These are phyloP conservation scores for Colletotrichum sp. DNA, from an alignment of 2,329 filamentous ascomycete species.

Conservation along the genomic window DNA sequence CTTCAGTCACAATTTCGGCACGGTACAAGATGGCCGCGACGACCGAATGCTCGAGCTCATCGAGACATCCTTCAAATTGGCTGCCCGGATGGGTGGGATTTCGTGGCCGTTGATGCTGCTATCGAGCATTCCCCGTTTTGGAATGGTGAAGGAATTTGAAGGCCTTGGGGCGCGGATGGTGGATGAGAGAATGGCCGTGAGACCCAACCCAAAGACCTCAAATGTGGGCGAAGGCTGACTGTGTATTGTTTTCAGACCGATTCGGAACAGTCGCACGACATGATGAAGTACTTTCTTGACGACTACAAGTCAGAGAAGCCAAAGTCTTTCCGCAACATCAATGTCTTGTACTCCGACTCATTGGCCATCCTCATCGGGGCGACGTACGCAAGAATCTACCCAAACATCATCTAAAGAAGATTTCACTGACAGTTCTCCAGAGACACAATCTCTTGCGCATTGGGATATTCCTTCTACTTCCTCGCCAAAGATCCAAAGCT, in stretches of 20 bases:
- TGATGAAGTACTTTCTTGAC: constrained; percentile 27
- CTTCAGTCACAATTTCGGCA: constrained; percentile 27
- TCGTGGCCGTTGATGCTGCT: constrained; percentile 25
- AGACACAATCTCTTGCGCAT: constrained; percentile 22
- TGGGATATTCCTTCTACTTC: constrained; percentile 21
- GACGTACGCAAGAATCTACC: constrained; percentile 5
- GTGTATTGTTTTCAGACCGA: background rate
- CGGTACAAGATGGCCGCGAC: constrained; percentile 26
- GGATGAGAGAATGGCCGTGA: constrained; percentile 24
- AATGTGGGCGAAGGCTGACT: background rate
- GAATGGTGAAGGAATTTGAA: constrained; percentile 36
- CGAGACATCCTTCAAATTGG: constrained; percentile 22
- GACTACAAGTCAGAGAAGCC: constrained; percentile 27
- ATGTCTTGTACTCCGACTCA: constrained; percentile 25
- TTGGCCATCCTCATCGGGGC: constrained; percentile 26
- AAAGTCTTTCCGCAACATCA: constrained; percentile 21
- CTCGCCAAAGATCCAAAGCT: constrained; percentile 11
- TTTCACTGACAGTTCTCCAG: background rate
- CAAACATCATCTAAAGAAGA: fast-evolving
- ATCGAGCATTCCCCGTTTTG: constrained; percentile 11
- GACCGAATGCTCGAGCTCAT: constrained; percentile 26
- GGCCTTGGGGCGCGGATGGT: constrained; percentile 47
- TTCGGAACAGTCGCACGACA: constrained; percentile 25
- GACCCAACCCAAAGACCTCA: fast-evolving
- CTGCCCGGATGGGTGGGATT: constrained; percentile 23